Base-by-base conservation (phyloP, 345 rosid genomes). In the Corchorus olitorius region DNA sequence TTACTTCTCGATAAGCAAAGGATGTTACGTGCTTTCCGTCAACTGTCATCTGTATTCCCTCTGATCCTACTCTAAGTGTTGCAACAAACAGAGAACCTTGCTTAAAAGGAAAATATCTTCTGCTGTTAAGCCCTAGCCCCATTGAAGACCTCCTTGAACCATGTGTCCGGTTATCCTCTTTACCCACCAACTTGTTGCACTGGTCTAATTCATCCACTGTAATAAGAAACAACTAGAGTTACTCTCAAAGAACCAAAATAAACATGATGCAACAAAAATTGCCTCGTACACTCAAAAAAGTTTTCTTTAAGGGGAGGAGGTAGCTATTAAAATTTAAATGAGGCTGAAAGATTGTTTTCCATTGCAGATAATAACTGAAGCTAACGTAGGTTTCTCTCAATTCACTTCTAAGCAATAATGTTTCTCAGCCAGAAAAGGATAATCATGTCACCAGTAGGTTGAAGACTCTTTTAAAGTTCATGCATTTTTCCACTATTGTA, bases 21-120 rank as follows among this genome's bases (percentile, higher is more conserved):
- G 99, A 96, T 56, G 98, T 92, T 77, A 91, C 77, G 85, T 93
- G 97, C 89, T 93, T 96, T 78, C 99, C 99, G 80, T 96, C 99
- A 72, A 93, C 91, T 34, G 97, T 96, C 89, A 87, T 93, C 81
- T 93, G 98, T 73, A 92, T 89, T 78, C 99, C 98, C 78, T 93
- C 98, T 52, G 85, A 83, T 78, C 99, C 98, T 20, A 93, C 95
- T 79, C 99, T 81, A 62, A 96, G 86, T n/a, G 99, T 96, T 27
- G 94, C 93, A 81, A 92, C 99, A 50, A 93, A 96, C 62, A 81
- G 87, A 83, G 85, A 83, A 55, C 94, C 94, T 70, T 91, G 94
- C 84, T 88, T 93, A 53, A 96, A 96, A 52, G 99, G 99, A 81
- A 96, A 96, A 74, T 90, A 92, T 78, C 75, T 87, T 87, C 85